Base-by-base conservation (phyloP, 441 rosid species). In the Euphorbia schlechtendalii region DNA sequence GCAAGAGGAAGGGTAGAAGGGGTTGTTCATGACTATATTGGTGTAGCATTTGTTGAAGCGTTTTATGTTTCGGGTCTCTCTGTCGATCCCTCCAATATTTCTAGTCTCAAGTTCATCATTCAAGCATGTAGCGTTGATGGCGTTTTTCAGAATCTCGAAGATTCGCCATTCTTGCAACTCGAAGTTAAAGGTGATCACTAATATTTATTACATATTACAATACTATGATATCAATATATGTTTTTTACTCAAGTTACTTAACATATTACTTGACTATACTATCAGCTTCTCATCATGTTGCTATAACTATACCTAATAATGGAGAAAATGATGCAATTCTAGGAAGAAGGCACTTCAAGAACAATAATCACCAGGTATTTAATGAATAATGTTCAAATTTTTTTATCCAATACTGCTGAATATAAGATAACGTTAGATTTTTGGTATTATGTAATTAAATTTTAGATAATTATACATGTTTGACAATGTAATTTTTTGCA, bases 121-220 rank as follows among this genome's bases (percentile, higher is more conserved):
- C 96, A 89, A 71, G 69, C 71, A 0, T 81, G 86, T 28, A 61
- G 64, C 20, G 40, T 32, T 20, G 87, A 79, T 51, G 92, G 90
- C 0, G 41, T 69, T 15, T 65, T 51, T 63, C 83, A 52, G 63
- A 77, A 75, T 72, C 74, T 80, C 36, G 78, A 75, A 6, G 82
- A 71, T 13, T 86, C 93, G 25, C 90, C 85, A 12, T 78, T 41
- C 57, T 73, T 81, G 56, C 73, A 61, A 9, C 64, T 83, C 12
- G 36, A 77, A 8, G 64, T 85, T n/a, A 74, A 77, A 66, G 78
- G 79, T 43, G 17, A 43, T 43, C 15, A 43, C 41, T 8, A 8
- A 38, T 38, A 6, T 38, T 5, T 12, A 8, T 38, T 40, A n/a
- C n/a, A n/a, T n/a, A n/a, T n/a, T n/a, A n/a, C n/a, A n/a, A n/a